Percentiles rank a stretch among this genome's conserved stretches.
Evolutionary conservation across 164 flowering plant genomes (phyloP).

Genomic region (Umbilicus rupestris): DNA sequence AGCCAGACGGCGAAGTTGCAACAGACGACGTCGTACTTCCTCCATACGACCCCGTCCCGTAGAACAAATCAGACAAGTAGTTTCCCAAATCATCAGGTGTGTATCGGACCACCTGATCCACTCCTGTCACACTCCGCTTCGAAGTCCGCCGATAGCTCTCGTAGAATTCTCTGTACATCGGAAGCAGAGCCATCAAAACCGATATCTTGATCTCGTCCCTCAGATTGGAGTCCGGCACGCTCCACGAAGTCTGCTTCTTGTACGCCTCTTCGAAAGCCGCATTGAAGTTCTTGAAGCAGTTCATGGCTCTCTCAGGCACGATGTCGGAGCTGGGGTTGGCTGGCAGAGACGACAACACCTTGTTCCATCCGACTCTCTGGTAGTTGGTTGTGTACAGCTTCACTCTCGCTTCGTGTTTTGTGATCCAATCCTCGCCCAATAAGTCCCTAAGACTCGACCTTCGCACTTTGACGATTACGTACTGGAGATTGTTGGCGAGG

Average conservation of each 20-base stretch:
- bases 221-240: slow-evolving; percentile 40
- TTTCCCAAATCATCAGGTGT: slow-evolving; percentile 66
- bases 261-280: slow-evolving; percentile 36
- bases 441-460: slow-evolving; percentile 30
- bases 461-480: slow-evolving; percentile 43
- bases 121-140: slow-evolving; percentile 10
- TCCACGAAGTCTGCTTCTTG: slow-evolving; percentile 38
- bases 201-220: slow-evolving; percentile 40
- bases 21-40: slow-evolving; percentile 21
- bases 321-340: slow-evolving; percentile 22
- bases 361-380: slow-evolving; percentile 50
- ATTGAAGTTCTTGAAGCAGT: slow-evolving; percentile 27
- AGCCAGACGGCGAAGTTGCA: slow-evolving; percentile 14
- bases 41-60: slow-evolving; percentile 22
- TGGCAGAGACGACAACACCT: slow-evolving; percentile 35
- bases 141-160: slow-evolving; percentile 17
- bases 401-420: slow-evolving; percentile 31
- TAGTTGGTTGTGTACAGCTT: slow-evolving; percentile 37
- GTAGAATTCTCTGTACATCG: slow-evolving; percentile 38
- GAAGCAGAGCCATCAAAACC: slow-evolving; percentile 21
- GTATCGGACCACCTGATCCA: slow-evolving; percentile 42
- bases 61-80: slow-evolving; percentile 57
- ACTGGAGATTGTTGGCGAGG: slow-evolving; percentile 55
- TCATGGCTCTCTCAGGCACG: slow-evolving; percentile 18
- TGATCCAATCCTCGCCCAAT: slow-evolving; percentile 47